Percentiles rank a stretch among this genome's conserved stretches.
These are phyloP conservation scores for Eremochloa ophiuroides DNA, from an alignment of 176 grass and related monocot genomes.

Conservation along the genomic window DNA sequence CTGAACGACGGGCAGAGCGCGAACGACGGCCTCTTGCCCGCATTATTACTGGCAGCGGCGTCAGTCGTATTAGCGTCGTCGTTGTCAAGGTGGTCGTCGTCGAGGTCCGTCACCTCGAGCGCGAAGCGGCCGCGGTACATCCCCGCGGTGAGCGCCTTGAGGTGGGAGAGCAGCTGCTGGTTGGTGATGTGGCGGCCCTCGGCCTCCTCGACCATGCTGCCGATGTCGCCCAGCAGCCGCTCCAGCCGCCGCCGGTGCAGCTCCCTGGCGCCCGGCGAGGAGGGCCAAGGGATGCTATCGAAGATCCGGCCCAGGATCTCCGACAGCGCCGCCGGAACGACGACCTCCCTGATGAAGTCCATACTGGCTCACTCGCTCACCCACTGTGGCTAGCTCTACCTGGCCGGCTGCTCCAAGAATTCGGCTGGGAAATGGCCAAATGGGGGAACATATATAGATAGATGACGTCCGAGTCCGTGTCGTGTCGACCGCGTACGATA, in stretches of 20 bases:
- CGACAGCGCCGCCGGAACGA: conserved; percentile 19
- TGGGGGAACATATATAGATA: neutral
- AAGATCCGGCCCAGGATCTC: conserved; percentile 25
- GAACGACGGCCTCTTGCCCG: too few relatives aligned
- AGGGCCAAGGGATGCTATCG: neutral
- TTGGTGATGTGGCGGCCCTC: conserved; percentile 49
- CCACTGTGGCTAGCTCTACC: too few relatives aligned
- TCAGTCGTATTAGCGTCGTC: too few relatives aligned
- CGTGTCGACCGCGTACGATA: neutral
- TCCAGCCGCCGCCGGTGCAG: conserved; percentile 27
- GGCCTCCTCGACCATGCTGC: conserved; percentile 39
- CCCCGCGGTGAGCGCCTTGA: conserved; percentile 27
- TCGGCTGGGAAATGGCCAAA: too few relatives aligned
- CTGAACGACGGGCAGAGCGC: too few relatives aligned
- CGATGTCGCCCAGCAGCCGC: conserved; percentile 28
- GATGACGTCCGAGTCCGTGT: neutral
- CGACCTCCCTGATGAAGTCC: conserved; percentile 32
- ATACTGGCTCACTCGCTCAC: neutral
- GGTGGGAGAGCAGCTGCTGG: conserved; percentile 29
- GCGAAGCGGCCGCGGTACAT: conserved; percentile 45
- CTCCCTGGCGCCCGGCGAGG: neutral
- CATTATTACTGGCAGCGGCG: too few relatives aligned
- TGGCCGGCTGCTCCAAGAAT: too few relatives aligned
- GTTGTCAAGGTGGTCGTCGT: too few relatives aligned
- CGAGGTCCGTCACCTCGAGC: conserved; percentile 21